phyloP scores from a whole-genome alignment of 2,329 filamentous ascomycete species.

The Apiospora hydei region DNA sequence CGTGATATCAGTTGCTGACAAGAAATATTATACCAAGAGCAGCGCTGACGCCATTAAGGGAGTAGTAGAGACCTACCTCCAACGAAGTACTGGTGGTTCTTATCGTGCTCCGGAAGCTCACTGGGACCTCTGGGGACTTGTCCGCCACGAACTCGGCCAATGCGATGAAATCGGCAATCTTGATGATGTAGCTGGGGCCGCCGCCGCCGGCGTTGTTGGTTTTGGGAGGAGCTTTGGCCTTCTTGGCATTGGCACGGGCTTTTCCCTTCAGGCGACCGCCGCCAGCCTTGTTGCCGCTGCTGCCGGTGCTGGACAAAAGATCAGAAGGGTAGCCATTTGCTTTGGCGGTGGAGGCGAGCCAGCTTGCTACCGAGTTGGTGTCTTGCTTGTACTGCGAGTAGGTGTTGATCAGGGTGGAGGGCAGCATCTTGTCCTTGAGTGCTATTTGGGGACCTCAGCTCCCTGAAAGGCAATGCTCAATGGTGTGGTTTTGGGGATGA shows the following conservation, averaged over 20 bases:
- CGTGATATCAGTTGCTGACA: no score
- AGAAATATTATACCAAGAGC: no score
- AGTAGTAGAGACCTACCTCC: not conserved
- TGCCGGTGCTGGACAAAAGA: slow-evolving; percentile 24
- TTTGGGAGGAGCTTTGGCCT: slow-evolving; percentile 6
- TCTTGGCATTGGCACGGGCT: slow-evolving; percentile 36
- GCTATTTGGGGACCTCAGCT: no score
- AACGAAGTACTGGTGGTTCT: slow-evolving; percentile 44
- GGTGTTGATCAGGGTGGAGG: slow-evolving; percentile 35
- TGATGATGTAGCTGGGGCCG: slow-evolving; percentile 43
- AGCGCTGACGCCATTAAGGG: no score
- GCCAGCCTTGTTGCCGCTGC: slow-evolving; percentile 1
- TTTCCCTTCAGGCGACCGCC: slow-evolving; percentile 39
- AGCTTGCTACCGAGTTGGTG: slow-evolving; percentile 47
- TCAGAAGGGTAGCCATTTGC: slow-evolving; percentile 41
- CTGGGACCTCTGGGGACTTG: slow-evolving; percentile 40
- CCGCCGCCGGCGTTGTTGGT: not conserved
- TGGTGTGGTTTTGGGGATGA: no score
- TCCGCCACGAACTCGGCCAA: slow-evolving; percentile 47
- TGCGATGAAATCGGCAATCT: slow-evolving; percentile 46
- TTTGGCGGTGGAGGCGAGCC: slow-evolving; percentile 51
- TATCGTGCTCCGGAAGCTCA: slow-evolving; percentile 39
- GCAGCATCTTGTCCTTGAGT: slow-evolving; percentile 27
- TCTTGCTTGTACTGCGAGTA: slow-evolving; percentile 52
- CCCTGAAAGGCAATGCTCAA: not conserved